Evolutionary conservation across 2,329 filamentous ascomycete genomes (phyloP).

Genomic region (Pleomassaria siparia): DNA sequence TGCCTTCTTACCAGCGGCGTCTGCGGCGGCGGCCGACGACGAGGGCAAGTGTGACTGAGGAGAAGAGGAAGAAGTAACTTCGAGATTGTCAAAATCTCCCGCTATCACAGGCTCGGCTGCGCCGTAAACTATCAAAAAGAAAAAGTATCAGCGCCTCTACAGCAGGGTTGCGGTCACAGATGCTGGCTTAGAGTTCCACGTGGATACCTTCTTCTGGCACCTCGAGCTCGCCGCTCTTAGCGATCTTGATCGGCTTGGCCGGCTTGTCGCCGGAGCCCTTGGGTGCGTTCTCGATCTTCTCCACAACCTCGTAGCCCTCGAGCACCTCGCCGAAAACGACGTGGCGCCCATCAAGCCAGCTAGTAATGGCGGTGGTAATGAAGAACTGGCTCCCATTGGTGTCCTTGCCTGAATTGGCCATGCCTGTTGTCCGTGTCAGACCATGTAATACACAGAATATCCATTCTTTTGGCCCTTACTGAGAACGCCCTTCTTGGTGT

Average conservation of each 20-base stretch:
- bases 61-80: conserved; percentile 37
- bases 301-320: conserved; percentile 79
- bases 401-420: conserved; percentile 82
- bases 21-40: conserved; percentile 26
- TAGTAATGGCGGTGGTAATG: conserved; percentile 80
- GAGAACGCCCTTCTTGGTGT: conserved; percentile 79
- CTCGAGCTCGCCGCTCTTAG: conserved; percentile 80
- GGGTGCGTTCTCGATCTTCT: conserved; percentile 72
- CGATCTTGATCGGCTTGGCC: conserved; percentile 69
- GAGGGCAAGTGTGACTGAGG: conserved; percentile 19
- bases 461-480: conserved; percentile 49
- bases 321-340: conserved; percentile 89
- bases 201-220: conserved; percentile 91
- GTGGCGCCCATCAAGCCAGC: conserved; percentile 80
- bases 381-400: conserved; percentile 92
- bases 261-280: conserved; percentile 72
- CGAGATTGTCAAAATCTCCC: conserved; percentile 48
- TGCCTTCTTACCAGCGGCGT: conserved; percentile 28
- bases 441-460: neutral
- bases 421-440: conserved; percentile 54
- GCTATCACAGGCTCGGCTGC: conserved; percentile 43
- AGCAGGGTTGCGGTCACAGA: conserved; percentile 30
- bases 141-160: conserved; percentile 47
- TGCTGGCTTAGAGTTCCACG: conserved; percentile 72
- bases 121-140: conserved; percentile 47